Evolutionary conservation across 192 early-diverging fungal genomes (phyloP).

Genomic region (Bifiguratus adelaidae): DNA sequence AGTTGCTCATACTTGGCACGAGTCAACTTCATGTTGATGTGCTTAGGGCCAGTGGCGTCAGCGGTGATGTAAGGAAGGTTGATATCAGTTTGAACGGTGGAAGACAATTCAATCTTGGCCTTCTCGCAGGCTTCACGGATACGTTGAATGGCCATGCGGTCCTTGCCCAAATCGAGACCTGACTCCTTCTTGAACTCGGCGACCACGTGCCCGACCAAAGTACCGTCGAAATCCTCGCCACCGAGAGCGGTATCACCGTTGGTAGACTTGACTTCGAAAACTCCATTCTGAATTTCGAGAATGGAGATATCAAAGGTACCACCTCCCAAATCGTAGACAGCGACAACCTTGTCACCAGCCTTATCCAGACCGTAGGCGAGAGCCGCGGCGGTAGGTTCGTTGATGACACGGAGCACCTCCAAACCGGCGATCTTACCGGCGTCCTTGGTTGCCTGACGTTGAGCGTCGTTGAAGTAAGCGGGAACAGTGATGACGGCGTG

Average conservation of each 20-base stretch:
- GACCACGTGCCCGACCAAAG: conserved; percentile 68
- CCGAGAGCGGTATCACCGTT: conserved; percentile 90
- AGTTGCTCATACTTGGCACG: conserved; percentile 85
- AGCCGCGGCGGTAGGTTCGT: conserved; percentile 93
- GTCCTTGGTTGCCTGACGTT: conserved; percentile 95
- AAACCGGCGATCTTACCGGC: conserved; percentile 86
- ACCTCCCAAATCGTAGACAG: conserved; percentile 96
- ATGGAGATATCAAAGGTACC: conserved; percentile 99
- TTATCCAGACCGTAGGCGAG: conserved; percentile 88
- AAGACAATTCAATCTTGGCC: conserved; percentile 97
- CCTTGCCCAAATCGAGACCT: conserved; percentile 71
- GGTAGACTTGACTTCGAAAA: conserved; percentile 98
- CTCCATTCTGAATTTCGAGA: conserved; percentile 95
- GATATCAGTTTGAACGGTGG: conserved; percentile 91
- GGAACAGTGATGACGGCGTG: conserved; percentile 96
- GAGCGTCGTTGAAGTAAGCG: conserved; percentile 97
- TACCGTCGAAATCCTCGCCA: conserved; percentile 67
- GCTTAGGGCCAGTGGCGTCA: conserved; percentile 83
- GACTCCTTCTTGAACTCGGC: conserved; percentile 90
- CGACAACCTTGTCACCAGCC: conserved; percentile 77
- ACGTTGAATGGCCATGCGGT: conserved; percentile 95
- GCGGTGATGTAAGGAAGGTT: conserved; percentile 96
- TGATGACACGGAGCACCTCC: conserved; percentile 88
- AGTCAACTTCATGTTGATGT: conserved; percentile 92
- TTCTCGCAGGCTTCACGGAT: conserved; percentile 97